Evolutionary conservation across 805 yeast genomes (phyloP).

Genomic region (Lachancea sp.): DNA sequence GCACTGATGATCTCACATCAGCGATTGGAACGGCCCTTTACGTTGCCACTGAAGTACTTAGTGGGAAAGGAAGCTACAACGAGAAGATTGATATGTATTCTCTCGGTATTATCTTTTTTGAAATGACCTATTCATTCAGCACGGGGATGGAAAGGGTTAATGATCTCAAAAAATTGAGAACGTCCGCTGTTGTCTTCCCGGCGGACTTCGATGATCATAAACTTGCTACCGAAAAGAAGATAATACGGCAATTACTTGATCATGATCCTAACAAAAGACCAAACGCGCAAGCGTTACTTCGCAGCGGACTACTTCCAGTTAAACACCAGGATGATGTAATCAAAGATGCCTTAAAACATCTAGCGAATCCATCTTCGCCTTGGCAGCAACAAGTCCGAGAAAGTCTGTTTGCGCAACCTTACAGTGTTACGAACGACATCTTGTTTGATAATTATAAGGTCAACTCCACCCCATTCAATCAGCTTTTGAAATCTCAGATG

Average conservation of each 20-base stretch:
- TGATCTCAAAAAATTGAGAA: constrained; percentile 60
- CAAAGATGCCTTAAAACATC: constrained; percentile 75
- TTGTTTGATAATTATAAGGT: constrained; percentile 55
- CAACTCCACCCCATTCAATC: constrained; percentile 38
- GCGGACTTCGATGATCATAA: constrained; percentile 49
- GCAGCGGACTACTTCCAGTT: constrained; percentile 79
- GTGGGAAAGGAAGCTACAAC: constrained; percentile 69
- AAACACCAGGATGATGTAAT: constrained; percentile 86
- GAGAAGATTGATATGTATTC: constrained; percentile 96
- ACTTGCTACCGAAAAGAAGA: constrained; percentile 53
- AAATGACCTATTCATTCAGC: constrained; percentile 78
- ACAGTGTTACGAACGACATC: constrained; percentile 76
- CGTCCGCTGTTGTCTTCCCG: constrained; percentile 61
- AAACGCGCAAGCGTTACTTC: constrained; percentile 64
- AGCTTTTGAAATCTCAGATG: constrained; percentile 53
- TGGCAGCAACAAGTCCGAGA: constrained; percentile 92
- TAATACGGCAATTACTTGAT: constrained; percentile 60
- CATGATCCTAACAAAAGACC: constrained; percentile 80
- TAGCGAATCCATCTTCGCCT: constrained; percentile 86
- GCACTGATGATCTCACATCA: constrained; percentile 72
- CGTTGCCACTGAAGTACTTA: constrained; percentile 81
- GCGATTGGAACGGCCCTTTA: constrained; percentile 92
- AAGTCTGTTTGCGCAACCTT: constrained; percentile 78
- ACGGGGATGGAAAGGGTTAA: constrained; percentile 92
- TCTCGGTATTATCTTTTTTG: constrained; percentile 89